Base-by-base conservation (phyloP, 768 basidiomycete species). In the Russula virescens region DNA sequence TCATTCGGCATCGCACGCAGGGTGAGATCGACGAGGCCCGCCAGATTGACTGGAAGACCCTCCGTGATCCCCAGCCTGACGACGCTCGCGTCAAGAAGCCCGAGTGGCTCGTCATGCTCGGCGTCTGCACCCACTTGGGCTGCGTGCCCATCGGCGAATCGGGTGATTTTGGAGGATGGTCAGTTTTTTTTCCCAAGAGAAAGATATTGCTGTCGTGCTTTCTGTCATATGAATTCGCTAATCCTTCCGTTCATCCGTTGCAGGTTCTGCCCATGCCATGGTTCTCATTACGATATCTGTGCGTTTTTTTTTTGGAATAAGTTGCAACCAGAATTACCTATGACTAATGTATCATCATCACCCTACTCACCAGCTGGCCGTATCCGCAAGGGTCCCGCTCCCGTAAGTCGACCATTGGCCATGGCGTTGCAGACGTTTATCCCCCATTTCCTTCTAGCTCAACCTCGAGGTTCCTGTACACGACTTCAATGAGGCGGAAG, bases 111-210 rank as follows among this genome's bases (percentile, higher is more conserved):
- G 87, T 95, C 70, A 89, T 91, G 89, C 76, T 90, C 56, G 90
- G 90, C 66, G 91, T 95, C 61, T 95, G 95, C 85, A 98, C 97
- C 25, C 97, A 98, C 77, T 79, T 99, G 68, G 96, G 96, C 74
- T 98, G 96, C 78, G 96, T 99, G 50, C 96, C 96, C 64, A 97
- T 99, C 73, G 96, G 96, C 68, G 94, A 96, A 76, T 86, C 93
- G 66, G 94, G 94, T 74, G 96, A 98, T 76, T 98, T 81, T 73
- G 96, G 95, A 78, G 96, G 96, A 76, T 99, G 96, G 95, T 94
- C 72, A 61, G 85, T 77, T n/a, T 18, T 14, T 4, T 16, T 51
- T 38, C 13, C 38, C 38, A 11, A 38, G 38, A 38, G 38, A 38
- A 14, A 38, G 38, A 14, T 13, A 43, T 43, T 43, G 18, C 55